Base-by-base conservation (phyloP, 148 eudicot species). In the Persicaria maculosa region DNA sequence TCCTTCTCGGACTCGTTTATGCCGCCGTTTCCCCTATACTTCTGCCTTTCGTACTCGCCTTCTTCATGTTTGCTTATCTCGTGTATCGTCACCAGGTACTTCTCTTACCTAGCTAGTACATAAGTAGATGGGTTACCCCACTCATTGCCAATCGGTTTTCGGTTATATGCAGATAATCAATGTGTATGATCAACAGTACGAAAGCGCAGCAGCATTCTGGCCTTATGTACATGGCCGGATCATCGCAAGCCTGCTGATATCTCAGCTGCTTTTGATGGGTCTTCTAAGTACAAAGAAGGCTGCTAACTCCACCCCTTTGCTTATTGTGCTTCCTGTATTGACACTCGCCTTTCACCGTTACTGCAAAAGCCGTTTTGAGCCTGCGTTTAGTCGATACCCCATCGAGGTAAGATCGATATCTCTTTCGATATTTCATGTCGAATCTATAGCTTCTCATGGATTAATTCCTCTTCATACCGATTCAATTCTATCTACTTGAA, bases 221-320 rank as follows among this genome's bases (percentile, higher is more conserved):
- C 98, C 98, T 22, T 97, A 95, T 69, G 97, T 95, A 83, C 98
- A 95, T 77, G 83, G 81, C 57, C 97, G 98, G 59, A 95, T 95
- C 57, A 80, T 95, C 59, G 92, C 92, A 19, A 87, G 96, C 88
- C 91, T 95, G 75, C 71, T 95, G 79, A 95, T 95, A 80, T 95
- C 98, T 73, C 98, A 95, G 67, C 78, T 95, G 65, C 92, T 95
- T 55, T 55, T 95, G 76, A 67, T 92, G 88, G 98, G 98, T 59
- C 86, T 92, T 47, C 86, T 95, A 70, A 86, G 91, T 85, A 92
- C 98, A 19, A 95, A 92, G 81, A 79, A 90, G 84, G 98, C 98
- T 50, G 88, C 88, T 50, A 90, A 88, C 46, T 95, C 98, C 11
- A 95, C 97, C 25, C 98, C 98, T 25, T 84, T 95, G 67, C 93